Evolutionary conservation across 1,139 yeast species (phyloP), one percentile per base, ranked within the genome.

Genomic region (Saccharomyces hybrid): DNA sequence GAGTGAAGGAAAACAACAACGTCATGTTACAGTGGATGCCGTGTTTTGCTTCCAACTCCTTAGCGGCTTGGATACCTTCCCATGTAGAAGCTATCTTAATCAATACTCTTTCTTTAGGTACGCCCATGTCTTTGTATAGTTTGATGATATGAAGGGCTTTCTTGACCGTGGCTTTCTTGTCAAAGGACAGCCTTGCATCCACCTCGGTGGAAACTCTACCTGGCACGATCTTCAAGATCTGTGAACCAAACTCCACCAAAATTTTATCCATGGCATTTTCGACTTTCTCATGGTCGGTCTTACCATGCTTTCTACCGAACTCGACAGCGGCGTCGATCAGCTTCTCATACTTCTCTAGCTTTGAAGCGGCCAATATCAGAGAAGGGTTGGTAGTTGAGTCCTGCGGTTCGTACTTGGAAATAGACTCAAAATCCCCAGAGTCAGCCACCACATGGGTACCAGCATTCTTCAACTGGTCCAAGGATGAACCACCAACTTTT

Each of bases 321-420:
- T 81, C 87, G 64, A 93, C 85, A 58, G 99, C 98, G 64, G 80
- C 80, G 71, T 91, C 97, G 65, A 93, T 86, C 73, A 93, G 80
- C 71, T 82, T 78, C 62, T 96, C 85, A 77, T 93, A 93, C 70
- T 84, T 91, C 52, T 93, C 75, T 78, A 90, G 88, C 76, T 87
- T 87, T 58, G 98, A 71, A 58, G 99, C 99, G 62, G 98, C 98
- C 69, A 93, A 80, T 69, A 93, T 91, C 78, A 93, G 81, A 47
- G 98, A 90, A 63, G 99, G 99, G 80, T 93, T 93, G 75, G 99
- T 93, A 70, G 99, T 93, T 64, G 99, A 96, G 76, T 93, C 99
- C 78, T 91, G 97, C 64, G 99, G 98, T 69, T 93, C 88, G 80
- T 88, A 93, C 77, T 89, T 89, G 71, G 97, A 96, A 73, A 93